Percentiles rank a stretch among this genome's conserved stretches.
phyloP scores from a whole-genome alignment of 139 green algal species.

The Tetradesmus obliquus region DNA sequence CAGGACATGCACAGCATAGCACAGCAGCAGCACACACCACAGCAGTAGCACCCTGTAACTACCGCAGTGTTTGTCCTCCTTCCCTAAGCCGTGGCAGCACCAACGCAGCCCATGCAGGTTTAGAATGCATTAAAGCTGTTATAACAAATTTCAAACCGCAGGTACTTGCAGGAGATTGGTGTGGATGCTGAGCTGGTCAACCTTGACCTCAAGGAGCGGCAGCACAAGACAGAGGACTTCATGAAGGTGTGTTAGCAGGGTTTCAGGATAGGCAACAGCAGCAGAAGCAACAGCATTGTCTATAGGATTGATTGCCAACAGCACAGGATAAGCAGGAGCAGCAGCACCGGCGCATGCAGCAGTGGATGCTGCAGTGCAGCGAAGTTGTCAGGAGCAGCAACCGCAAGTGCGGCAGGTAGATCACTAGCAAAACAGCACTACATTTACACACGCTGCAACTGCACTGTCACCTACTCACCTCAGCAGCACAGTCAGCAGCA shows the following conservation, averaged over 20 bases:
- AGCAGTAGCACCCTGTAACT: not conserved
- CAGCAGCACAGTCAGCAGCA: not conserved
- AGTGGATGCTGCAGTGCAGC: not conserved
- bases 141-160: not conserved
- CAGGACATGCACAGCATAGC: not conserved
- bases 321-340: not conserved
- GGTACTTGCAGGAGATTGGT: slow-evolving; percentile 59
- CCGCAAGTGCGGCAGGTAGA: too few relatives aligned
- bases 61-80: not conserved
- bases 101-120: not conserved
- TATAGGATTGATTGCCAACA: not conserved
- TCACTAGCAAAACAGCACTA: too few relatives aligned
- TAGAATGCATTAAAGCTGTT: not conserved
- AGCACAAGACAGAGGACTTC: slow-evolving; percentile 54
- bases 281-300: not conserved
- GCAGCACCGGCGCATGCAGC: not conserved
- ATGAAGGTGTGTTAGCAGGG: slow-evolving; percentile 31
- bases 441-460: too few relatives aligned
- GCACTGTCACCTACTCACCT: too few relatives aligned
- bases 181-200: slow-evolving; percentile 47
- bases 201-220: slow-evolving; percentile 56
- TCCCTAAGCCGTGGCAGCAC: too few relatives aligned
- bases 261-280: not conserved
- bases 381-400: not conserved
- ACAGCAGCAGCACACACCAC: not conserved